Percentiles rank a stretch among this genome's conserved stretches.
phyloP scores from a whole-genome alignment of 192 early-diverging fungal species.

The Diversispora eburnea region DNA sequence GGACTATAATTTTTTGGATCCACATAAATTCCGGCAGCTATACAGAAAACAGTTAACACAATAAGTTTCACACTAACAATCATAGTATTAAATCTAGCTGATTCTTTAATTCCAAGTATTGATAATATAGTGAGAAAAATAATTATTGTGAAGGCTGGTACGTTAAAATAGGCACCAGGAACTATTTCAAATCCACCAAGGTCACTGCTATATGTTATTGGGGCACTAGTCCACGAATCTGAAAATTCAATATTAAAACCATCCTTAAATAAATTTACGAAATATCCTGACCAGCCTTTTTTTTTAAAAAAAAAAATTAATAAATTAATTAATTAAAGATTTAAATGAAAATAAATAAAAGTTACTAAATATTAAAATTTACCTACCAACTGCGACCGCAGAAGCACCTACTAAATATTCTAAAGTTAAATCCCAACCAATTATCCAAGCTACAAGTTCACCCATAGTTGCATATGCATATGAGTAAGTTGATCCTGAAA shows the following conservation, averaged over 20 bases:
- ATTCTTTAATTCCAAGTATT: constrained; percentile 67
- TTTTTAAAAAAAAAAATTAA: constrained; percentile 30
- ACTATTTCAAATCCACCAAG: not conserved
- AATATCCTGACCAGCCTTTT: constrained; percentile 79
- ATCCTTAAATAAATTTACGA: constrained; percentile 65
- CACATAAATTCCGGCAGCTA: constrained; percentile 66
- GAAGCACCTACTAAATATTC: constrained; percentile 86
- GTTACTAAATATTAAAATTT: not conserved
- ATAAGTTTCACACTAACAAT: constrained; percentile 73
- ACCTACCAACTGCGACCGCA: constrained; percentile 58
- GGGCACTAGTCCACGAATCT: constrained; percentile 59
- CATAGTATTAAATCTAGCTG: constrained; percentile 68
- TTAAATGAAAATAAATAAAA: not conserved
- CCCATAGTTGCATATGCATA: constrained; percentile 85
- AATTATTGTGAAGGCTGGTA: constrained; percentile 70
- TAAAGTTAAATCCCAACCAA: constrained; percentile 87
- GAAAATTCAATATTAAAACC: constrained; percentile 54
- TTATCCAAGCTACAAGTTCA: constrained; percentile 85
- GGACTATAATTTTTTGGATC: constrained; percentile 69
- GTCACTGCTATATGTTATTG: constrained; percentile 27
- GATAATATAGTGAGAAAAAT: constrained; percentile 62
- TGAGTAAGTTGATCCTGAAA: constrained; percentile 84
- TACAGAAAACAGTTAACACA: constrained; percentile 76
- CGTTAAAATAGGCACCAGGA: constrained; percentile 59
- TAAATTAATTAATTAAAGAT: not conserved